Base-by-base conservation (phyloP, 768 basidiomycete genomes). In the Russula compacta region DNA sequence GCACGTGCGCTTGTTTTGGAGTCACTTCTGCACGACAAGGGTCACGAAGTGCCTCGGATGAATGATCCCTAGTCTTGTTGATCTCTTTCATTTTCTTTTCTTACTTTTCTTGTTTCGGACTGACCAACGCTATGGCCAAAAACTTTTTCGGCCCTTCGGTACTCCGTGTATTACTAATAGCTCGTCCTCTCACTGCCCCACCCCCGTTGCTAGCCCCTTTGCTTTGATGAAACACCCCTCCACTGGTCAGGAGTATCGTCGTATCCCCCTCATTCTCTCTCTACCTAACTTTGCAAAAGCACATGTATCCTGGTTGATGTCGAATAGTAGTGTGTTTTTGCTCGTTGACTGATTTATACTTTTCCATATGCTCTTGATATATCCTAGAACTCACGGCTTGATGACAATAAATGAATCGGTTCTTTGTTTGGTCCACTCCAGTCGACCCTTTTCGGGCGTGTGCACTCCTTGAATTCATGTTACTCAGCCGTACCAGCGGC, bases 221-320 rank as follows among this genome's bases (percentile, higher is more conserved):
- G 17, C 69, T 71, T 65, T 72, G 73, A 38, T 4, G 36, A 39
- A 39, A n/a, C 19, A 40, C 76, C 71, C 66, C 65, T 68, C 70
- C 79, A 79, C 72, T 81, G 77, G 78, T 69, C 64, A 74, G 74
- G 77, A 80, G 78, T 75, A 79, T 74, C 76, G 81, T 81, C 79
- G 79, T 77, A 80, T 60, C 77, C 76, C 77, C n/a, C 61, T 49
- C 70, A 70, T 64, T 39, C 17, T 47, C 40, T 29, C 11, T n/a
- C n/a, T n/a, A n/a, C n/a, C n/a, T n/a, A n/a, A n/a, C n/a, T 47
- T 42, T 9, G 5, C 38, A 50, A 35, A 53, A 58, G 55, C 43
- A 21, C 61, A 53, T 58, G 61, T 15, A 52, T 21, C 50, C n/a
- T 19, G 10, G 21, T 53, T 48, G 19, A 51, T 32, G 5, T 17